Evolutionary conservation across 306 rosid genomes (phyloP), one percentile per base, ranked within the genome.

Genomic region (Prunus mira): DNA sequence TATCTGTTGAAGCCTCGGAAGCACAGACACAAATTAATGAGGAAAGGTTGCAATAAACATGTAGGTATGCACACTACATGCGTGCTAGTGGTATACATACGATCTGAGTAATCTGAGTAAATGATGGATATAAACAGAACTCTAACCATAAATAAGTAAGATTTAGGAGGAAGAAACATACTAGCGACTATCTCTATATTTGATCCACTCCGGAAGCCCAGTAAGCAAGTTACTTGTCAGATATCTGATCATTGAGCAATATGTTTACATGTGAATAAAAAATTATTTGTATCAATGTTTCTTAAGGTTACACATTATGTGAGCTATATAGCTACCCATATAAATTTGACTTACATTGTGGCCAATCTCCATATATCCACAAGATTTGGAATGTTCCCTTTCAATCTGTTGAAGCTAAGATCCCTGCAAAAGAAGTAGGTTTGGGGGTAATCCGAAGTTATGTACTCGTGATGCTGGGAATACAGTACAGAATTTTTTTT

Each of bases 361-460:
- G 43, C 19, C 63, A 79, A 25, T 66, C 22, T 3, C 58, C 32
- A 1, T 20, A 66, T 0, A 18, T 67, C 11, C 13, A 13, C 82
- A 45, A 79, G 57, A 47, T 73, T 57, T 2, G 82, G 82, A 60
- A 79, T 73, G 22, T 3, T 27, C 1, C 78, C 82, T 66, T 30
- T 14, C 75, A 79, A 47, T 65, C 69, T 73, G 69, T 79, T 79
- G 66, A 66, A 79, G 82, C 78, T 73, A 66, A 79, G 78, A 73
- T 79, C 82, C 32, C 82, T 79, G 78, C 69, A 46, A 63, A 28
- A 30, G 8, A 41, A 38, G 5, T 15, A 30, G 7, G 30, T 7
- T 14, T 22, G n/a, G 10, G 17, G 22, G 22, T 69, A 28, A 19
- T 22, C 28, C 30, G 54, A 28, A n/a, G 51, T 34, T 49, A 64